phyloP scores from a whole-genome alignment of 768 basidiomycete species.

The Exidia glandulosa region DNA sequence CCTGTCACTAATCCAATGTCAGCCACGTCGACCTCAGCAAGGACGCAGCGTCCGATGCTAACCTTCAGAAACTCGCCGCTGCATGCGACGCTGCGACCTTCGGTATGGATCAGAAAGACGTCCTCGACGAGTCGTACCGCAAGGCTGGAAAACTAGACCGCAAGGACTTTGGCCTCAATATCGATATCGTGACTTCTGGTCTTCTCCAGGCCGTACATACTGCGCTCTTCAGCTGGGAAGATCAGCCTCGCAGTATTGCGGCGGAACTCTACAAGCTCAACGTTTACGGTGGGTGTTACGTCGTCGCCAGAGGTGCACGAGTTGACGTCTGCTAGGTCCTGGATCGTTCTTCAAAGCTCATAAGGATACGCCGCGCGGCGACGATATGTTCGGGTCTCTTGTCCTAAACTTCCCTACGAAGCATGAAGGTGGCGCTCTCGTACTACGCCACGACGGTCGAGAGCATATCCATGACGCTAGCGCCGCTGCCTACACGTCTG shows the following conservation, averaged over 20 bases:
- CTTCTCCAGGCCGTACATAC: not conserved
- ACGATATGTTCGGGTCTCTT: slow-evolving; percentile 40
- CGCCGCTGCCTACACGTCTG: not conserved
- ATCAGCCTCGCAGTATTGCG: not conserved
- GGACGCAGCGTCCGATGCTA: not conserved
- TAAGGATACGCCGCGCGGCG: slow-evolving; percentile 34
- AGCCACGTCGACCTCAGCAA: not conserved
- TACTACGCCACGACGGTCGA: slow-evolving; percentile 2
- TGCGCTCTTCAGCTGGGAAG: not conserved
- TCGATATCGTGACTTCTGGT: not conserved
- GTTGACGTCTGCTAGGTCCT: slow-evolving; percentile 16
- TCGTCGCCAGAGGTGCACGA: slow-evolving; percentile 8
- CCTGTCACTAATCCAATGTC: not conserved
- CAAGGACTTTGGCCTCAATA: not conserved
- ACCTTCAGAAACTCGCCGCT: not conserved
- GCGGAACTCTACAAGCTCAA: slow-evolving; percentile 8
- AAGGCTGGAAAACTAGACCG: not conserved
- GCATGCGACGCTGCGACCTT: not conserved
- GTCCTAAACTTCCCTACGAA: slow-evolving; percentile 37
- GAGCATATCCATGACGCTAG: slow-evolving; percentile 5
- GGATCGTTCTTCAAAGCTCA: slow-evolving; percentile 41
- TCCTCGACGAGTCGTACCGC: not conserved
- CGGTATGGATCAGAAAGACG: not conserved
- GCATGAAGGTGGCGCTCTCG: slow-evolving; percentile 5
- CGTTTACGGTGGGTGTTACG: slow-evolving; percentile 11